Evolutionary conservation across 371 early-diverging fungal genomes (phyloP), one percentile per base, ranked within the genome.

Genomic region (Actinomucor elegans): DNA sequence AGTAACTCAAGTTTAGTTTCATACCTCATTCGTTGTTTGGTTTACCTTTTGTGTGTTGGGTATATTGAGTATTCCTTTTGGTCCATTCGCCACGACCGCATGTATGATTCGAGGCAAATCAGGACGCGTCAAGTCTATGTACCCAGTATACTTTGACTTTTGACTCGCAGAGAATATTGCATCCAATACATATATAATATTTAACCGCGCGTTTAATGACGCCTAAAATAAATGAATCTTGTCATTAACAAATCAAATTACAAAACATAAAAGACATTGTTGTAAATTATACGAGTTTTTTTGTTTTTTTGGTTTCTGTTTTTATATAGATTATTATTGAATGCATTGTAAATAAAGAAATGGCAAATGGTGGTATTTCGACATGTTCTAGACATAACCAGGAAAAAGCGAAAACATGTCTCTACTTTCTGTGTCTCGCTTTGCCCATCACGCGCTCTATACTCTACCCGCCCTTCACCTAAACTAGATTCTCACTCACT

Each of bases 161-260:
- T 70, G 66, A 49, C 85, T 77, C 27, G 77, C 73, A 7, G 77
- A 73, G 41, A 86, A 83, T 28, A 91, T 81, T 32, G 86, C 78
- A 62, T 91, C 89, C 40, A 91, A 60, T 2, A 88, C 83, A 57
- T 86, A 87, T n/a, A 91, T 71, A 10, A 91, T 75, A 71, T 88
- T 89, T 63, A 88, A 68, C 23, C 86, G 78, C 18, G 86, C 76
- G 62, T 80, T 80, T 61, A 83, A 66, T 15, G 84, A 77, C 55
- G 81, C 71, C 69, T 83, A 77, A 47, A 60, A 52, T 32, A 29
- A 24, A 48, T 18, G 31, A 42, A 24, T 18, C 50, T 42, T 47
- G n/a, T n/a, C n/a, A n/a, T n/a, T n/a, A n/a, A n/a, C n/a, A n/a
- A n/a, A n/a, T n/a, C n/a, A n/a, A n/a, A n/a, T n/a, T n/a, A n/a